Conservation (phyloP, 2,329 filamentous ascomycete species). For the Kalaharituber pfeilii region DNA sequence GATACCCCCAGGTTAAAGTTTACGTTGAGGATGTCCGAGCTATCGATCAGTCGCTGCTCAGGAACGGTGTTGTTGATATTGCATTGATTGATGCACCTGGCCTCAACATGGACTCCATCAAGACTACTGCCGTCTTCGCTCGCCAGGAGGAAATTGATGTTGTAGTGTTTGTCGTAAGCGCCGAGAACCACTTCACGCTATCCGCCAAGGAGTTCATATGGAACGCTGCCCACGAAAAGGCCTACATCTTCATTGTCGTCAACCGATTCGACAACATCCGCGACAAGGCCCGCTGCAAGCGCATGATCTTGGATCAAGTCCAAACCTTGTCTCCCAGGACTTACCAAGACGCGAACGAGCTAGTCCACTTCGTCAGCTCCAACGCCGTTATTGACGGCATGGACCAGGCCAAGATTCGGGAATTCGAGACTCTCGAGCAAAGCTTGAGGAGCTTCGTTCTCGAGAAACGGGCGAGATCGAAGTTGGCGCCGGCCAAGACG, state of each 20-base stretch:
- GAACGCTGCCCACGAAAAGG: conserved; percentile 88
- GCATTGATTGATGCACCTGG: conserved; percentile 92
- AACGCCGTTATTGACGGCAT: conserved; percentile 86
- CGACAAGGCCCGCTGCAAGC: conserved; percentile 78
- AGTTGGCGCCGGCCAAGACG: conserved; percentile 85
- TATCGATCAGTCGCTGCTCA: conserved; percentile 83
- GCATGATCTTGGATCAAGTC: conserved; percentile 85
- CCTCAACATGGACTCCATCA: conserved; percentile 85
- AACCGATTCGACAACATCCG: conserved; percentile 91
- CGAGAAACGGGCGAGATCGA: conserved; percentile 87
- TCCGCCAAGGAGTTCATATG: conserved; percentile 97
- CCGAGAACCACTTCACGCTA: conserved; percentile 92
- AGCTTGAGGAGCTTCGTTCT: conserved; percentile 83
- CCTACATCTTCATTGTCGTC: conserved; percentile 97
- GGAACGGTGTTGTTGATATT: conserved; percentile 96
- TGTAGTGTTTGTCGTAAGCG: conserved; percentile 93
- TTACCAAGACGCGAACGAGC: conserved; percentile 74
- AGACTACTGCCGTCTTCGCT: conserved; percentile 93
- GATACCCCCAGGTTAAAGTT: conserved; percentile 88
- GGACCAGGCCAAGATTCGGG: conserved; percentile 67
- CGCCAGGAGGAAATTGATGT: conserved; percentile 97
- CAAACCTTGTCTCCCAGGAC: conserved; percentile 75
- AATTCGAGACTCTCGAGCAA: conserved; percentile 79
- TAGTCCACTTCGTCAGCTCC: conserved; percentile 96
- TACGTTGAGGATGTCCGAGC: conserved; percentile 80